Base-by-base conservation (phyloP, 305 asterid species). In the Fraxinus baroniana region DNA sequence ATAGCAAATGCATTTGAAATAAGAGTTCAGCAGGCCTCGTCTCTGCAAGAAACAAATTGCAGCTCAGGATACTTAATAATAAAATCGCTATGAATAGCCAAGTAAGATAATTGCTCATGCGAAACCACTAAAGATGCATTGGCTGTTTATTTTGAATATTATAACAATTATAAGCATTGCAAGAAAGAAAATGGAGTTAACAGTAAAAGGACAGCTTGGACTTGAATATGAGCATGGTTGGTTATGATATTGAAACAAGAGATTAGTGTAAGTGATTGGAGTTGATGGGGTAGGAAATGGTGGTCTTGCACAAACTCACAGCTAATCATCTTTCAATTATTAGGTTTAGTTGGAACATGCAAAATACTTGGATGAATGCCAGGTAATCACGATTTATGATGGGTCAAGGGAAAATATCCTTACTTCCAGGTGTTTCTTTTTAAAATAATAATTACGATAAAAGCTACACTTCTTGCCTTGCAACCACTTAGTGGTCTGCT, bases 1-100 rank as follows among this genome's bases (percentile, higher is more conserved):
- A 81, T 73, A 93, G 91, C 93, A 96, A 88, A 88, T 93, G 93
- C 95, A 92, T 94, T 83, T 96, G 99, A 84, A 96, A 92, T 26
- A 90, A 87, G 60, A 96, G 87, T 86, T 96, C 99, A 17, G 97
- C 95, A 71, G 98, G 97, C 84, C 87, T 90, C 79, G 24, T 81
- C 81, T 87, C 97, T 95, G 96, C 93, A 85, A 84, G 32, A 78
- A 88, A 84, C 68, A 77, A 22, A 76, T 60, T 33, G 52, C 28
- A 78, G 28, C 57, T 62, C 79, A 64, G 33, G 24, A 35, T 46
- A 55, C 60, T 24, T 62, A 20, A 76, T 68, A 32, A 79, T 68
- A 32, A 79, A 82, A 60, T 22, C 13, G 28, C 71, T 36, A 36
- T 10, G 20, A 85, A 73, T 49, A 55, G 1, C 46, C 33, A 3